phyloP scores from a whole-genome alignment of 2,329 filamentous ascomycete species.

The Ascocoryne sarcoides region DNA sequence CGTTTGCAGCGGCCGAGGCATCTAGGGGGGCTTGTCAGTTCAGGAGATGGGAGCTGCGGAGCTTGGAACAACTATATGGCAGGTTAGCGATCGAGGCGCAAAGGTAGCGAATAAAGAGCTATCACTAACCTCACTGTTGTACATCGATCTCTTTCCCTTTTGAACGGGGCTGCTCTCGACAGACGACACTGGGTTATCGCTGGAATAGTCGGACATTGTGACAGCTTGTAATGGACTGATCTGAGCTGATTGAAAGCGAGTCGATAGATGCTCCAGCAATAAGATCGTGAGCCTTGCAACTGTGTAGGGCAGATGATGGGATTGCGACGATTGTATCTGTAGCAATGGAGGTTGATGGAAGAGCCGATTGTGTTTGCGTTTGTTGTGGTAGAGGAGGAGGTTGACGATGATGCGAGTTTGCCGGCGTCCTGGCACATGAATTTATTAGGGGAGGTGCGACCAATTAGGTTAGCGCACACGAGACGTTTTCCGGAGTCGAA shows the following conservation, averaged over 20 bases:
- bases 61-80: constrained; percentile 19
- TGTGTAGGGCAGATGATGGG: background rate
- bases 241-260: constrained; percentile 2
- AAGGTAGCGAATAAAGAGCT: constrained; percentile 3
- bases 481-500: constrained; percentile 7
- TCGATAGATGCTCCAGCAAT: constrained; percentile 1
- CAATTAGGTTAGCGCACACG: constrained; percentile 11
- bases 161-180: constrained; percentile 19
- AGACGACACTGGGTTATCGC: constrained; percentile 18
- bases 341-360: constrained; percentile 1
- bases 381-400: too few relatives aligned
- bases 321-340: constrained; percentile 1
- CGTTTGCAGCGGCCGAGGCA: constrained; percentile 25
- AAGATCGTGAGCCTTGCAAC: constrained; percentile 1
- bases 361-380: background rate
- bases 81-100: constrained; percentile 14
- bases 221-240: too few relatives aligned
- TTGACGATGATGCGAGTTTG: constrained; percentile 7
- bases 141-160: constrained; percentile 18
- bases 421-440: constrained; percentile 9
- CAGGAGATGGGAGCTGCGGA: constrained; percentile 10
- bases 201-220: constrained; percentile 19
- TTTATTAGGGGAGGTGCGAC: constrained; percentile 13
- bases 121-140: constrained; percentile 24
- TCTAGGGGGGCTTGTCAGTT: constrained; percentile 22